A percentile compares a stretch with the other conserved stretches of the same genome.
phyloP scores from a whole-genome alignment of 139 green algal species.

The Parachlorella kessleri region DNA sequence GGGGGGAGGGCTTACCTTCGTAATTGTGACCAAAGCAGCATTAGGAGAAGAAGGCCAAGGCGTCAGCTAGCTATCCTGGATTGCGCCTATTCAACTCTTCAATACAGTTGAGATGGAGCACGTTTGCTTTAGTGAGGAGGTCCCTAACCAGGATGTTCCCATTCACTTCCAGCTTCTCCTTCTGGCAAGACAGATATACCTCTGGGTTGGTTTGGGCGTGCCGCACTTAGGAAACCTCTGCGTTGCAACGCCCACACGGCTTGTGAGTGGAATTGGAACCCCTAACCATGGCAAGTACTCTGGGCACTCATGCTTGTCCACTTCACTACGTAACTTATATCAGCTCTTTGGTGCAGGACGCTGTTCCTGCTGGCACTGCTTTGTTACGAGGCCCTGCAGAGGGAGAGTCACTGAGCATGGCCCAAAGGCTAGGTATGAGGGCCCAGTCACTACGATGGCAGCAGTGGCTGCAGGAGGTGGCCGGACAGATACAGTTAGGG shows the following conservation, averaged over 20 bases:
- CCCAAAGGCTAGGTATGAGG: constrained; percentile 21
- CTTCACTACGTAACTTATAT: too few relatives aligned
- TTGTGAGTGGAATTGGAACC: constrained; percentile 11
- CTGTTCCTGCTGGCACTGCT: constrained; percentile 11
- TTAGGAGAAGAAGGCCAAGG: too few relatives aligned
- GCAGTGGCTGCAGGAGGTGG: too few relatives aligned
- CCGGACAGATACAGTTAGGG: too few relatives aligned
- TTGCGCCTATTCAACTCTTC: background rate
- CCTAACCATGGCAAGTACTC: background rate
- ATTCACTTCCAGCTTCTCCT: constrained; percentile 38
- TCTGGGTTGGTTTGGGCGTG: constrained; percentile 16
- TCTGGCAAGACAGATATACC: constrained; percentile 27
- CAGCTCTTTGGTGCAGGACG: constrained; percentile 17
- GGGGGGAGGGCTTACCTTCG: too few relatives aligned
- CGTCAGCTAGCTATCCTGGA: too few relatives aligned
- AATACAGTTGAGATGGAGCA: background rate
- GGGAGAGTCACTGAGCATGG: constrained; percentile 15
- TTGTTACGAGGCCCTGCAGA: constrained; percentile 22
- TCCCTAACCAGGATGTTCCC: constrained; percentile 20
- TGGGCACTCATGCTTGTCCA: background rate
- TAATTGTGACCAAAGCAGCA: too few relatives aligned
- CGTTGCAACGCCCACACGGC: constrained; percentile 22
- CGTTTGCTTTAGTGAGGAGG: background rate
- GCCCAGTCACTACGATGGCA: too few relatives aligned
- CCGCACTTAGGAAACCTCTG: constrained; percentile 14